These are phyloP conservation scores for Trametes maxima DNA, from an alignment of 768 basidiomycete species.

Conservation along the genomic window DNA sequence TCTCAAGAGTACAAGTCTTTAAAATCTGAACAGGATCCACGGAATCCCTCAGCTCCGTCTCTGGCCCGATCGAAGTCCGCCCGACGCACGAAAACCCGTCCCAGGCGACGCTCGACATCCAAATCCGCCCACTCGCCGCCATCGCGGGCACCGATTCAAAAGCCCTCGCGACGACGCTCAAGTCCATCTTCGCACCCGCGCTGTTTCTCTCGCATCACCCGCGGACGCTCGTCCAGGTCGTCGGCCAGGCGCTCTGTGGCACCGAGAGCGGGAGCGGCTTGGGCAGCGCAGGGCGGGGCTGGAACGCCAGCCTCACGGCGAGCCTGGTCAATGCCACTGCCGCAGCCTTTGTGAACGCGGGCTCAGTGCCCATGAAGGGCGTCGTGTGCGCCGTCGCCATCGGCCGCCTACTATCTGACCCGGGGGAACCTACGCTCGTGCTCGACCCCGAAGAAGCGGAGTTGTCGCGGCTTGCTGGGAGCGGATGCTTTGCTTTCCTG, in stretches of 20 bases:
- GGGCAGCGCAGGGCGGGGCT: conserved; percentile 30
- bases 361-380: conserved; percentile 73
- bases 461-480: conserved; percentile 37
- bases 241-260: conserved; percentile 60
- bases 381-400: conserved; percentile 72
- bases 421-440: conserved; percentile 38
- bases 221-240: conserved; percentile 75
- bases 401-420: conserved; percentile 36
- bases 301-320: conserved; percentile 52
- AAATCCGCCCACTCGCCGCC: conserved; percentile 67
- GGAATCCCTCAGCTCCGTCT: conserved; percentile 65
- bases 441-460: conserved; percentile 57
- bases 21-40: conserved; percentile 38
- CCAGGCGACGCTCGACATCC: conserved; percentile 74
- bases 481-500: conserved; percentile 75
- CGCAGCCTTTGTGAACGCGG: conserved; percentile 67
- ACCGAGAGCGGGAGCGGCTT: conserved; percentile 28
- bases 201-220: conserved; percentile 70
- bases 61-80: conserved; percentile 80
- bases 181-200: conserved; percentile 58
- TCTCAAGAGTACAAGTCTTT: not conserved
- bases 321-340: conserved; percentile 72
- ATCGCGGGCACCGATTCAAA: conserved; percentile 74
- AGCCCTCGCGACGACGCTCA: conserved; percentile 54
- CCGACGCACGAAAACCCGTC: conserved; percentile 69